Conservation (phyloP, 164 flowering plant genomes). For the Liquidambar formosana region DNA sequence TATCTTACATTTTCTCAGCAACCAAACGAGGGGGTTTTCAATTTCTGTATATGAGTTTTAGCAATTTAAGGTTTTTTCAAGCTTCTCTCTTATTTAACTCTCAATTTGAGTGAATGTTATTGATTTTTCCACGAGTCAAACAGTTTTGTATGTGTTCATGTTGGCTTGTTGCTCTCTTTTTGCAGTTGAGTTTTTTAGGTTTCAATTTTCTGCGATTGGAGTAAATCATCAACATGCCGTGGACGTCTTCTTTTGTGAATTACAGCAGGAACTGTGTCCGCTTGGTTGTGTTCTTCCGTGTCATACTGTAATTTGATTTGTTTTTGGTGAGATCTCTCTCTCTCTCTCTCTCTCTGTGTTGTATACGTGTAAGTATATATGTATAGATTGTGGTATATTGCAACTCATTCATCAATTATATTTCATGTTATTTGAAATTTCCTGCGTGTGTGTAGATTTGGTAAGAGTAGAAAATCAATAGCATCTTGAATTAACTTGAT, state of each 20-base stretch:
- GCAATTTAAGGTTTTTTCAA: too few species aligned
- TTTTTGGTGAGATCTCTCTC: slow-evolving; percentile 24
- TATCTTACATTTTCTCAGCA: not conserved
- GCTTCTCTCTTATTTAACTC: too few species aligned
- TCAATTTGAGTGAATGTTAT: too few species aligned
- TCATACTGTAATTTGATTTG: slow-evolving; percentile 44
- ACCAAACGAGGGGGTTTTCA: not conserved
- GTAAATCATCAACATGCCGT: slow-evolving; percentile 39
- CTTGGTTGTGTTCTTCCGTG: slow-evolving; percentile 53
- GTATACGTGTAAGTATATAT: too few species aligned
- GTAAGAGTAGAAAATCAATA: not conserved
- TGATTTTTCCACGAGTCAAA: too few species aligned
- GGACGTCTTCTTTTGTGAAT: slow-evolving; percentile 36
- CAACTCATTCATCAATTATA: too few species aligned
- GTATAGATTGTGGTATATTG: too few species aligned
- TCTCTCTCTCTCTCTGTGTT: not conserved
- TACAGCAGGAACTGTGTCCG: slow-evolving; percentile 41
- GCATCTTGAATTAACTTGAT: not conserved
- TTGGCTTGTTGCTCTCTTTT: not conserved
- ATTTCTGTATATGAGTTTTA: too few species aligned
- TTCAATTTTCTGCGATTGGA: slow-evolving; percentile 9
- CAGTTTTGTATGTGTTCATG: not conserved
- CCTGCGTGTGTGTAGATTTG: not conserved
- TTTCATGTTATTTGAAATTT: too few species aligned
- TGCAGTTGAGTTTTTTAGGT: slow-evolving; percentile 2